phyloP scores from a whole-genome alignment of 208 protist species.

The Trypanosoma mega region DNA sequence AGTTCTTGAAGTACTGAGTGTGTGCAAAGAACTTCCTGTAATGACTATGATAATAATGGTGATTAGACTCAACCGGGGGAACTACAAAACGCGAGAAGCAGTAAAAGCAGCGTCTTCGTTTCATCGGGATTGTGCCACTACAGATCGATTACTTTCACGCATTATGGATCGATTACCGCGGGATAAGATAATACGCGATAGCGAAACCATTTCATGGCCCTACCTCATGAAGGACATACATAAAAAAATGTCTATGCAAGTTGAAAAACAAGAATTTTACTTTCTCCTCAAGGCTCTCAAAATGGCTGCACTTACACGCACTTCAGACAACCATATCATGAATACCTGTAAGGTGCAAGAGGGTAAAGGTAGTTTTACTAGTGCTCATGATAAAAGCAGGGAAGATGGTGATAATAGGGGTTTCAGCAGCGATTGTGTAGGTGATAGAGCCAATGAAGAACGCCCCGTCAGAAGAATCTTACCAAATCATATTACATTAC shows the following conservation, averaged over 20 bases:
- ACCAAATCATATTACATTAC: no score
- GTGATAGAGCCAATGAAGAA: no score
- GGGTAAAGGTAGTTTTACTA: no score
- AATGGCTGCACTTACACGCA: background rate
- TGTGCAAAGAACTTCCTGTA: background rate
- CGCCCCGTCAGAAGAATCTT: no score
- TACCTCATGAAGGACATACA: slow-evolving; percentile 23
- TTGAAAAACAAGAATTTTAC: slow-evolving; percentile 25
- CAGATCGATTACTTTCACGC: background rate
- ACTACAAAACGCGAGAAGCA: background rate
- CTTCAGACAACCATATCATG: no score
- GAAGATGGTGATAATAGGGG: no score
- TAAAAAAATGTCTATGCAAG: background rate
- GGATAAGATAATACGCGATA: background rate
- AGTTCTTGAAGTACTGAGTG: background rate
- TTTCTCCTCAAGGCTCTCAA: slow-evolving; percentile 4
- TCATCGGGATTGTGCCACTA: background rate
- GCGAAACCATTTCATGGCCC: background rate
- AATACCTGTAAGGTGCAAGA: no score
- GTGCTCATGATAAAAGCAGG: no score
- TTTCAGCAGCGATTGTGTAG: no score
- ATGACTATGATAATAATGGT: background rate
- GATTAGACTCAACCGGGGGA: background rate
- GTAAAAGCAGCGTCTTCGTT: background rate
- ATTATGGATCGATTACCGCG: background rate